phyloP scores from a whole-genome alignment of 2,329 filamentous ascomycete species.

The Fusarium pseudograminearum region DNA sequence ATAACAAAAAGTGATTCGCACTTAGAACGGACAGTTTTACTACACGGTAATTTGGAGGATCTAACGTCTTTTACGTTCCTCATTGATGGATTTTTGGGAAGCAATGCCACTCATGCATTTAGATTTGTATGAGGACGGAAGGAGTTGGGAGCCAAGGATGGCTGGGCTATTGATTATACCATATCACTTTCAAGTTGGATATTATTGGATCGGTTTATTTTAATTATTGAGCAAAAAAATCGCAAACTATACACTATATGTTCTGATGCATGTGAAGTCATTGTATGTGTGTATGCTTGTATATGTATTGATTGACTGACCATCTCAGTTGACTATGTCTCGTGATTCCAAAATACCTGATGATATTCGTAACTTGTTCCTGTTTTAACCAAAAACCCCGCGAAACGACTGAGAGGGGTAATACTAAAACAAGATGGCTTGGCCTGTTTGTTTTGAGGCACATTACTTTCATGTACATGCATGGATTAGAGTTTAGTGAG shows the following conservation, averaged over 20 bases:
- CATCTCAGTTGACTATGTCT: neutral
- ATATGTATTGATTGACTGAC: neutral
- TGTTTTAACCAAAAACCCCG: conserved; percentile 15
- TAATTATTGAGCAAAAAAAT: conserved; percentile 43
- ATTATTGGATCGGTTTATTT: conserved; percentile 30
- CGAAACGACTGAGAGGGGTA: conserved; percentile 19
- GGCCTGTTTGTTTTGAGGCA: conserved; percentile 19
- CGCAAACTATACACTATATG: conserved; percentile 26
- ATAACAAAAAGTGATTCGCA: conserved; percentile 49
- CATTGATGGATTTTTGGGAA: conserved; percentile 31
- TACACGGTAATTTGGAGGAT: conserved; percentile 48
- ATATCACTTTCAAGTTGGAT: conserved; percentile 39
- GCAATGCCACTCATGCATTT: conserved; percentile 31
- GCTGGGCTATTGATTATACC: conserved; percentile 16
- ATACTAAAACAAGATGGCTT: conserved; percentile 24
- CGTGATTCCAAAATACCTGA: conserved; percentile 1
- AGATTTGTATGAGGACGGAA: conserved; percentile 29
- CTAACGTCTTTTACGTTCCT: conserved; percentile 37
- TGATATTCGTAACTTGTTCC: conserved; percentile 3
- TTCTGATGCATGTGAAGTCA: too few species aligned
- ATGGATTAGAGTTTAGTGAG: conserved; percentile 37
- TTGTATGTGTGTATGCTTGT: too few species aligned
- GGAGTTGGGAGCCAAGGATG: conserved; percentile 37
- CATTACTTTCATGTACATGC: conserved; percentile 18
- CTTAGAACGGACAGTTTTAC: conserved; percentile 47